phyloP scores from a whole-genome alignment of 2,329 filamentous ascomycete species.

The Aspergillus hiratsukae region DNA sequence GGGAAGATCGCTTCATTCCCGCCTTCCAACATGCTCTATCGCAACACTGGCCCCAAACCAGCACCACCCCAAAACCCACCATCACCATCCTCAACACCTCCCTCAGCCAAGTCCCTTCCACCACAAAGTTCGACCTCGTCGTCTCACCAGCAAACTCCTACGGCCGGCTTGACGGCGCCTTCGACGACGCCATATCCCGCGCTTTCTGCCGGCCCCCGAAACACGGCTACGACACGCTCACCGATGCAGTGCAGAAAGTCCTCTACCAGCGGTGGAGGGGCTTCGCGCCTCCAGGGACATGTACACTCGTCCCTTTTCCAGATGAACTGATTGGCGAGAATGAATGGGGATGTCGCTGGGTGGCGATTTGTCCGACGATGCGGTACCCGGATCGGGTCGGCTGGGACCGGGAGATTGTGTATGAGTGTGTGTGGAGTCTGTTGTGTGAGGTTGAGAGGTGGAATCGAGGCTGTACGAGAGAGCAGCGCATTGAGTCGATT shows the following conservation, averaged over 20 bases:
- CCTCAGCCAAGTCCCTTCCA: conserved; percentile 35
- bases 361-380: conserved; percentile 55
- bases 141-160: conserved; percentile 55
- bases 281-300: conserved; percentile 49
- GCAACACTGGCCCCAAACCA: conserved; percentile 27
- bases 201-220: conserved; percentile 39
- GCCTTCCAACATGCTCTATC: conserved; percentile 39
- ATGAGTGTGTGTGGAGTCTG: conserved; percentile 52
- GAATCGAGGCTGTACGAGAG: conserved; percentile 32
- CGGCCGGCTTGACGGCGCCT: conserved; percentile 51
- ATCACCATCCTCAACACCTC: conserved; percentile 30
- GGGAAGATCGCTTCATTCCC: conserved; percentile 32
- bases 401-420: conserved; percentile 53
- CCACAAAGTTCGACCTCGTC: conserved; percentile 44
- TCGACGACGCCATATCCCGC: conserved; percentile 52
- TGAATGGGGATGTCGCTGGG: conserved; percentile 39
- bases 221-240: conserved; percentile 47
- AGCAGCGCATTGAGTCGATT: conserved; percentile 37
- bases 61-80: conserved; percentile 33
- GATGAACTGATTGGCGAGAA: conserved; percentile 35
- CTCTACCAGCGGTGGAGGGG: conserved; percentile 48
- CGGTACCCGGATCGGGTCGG: conserved; percentile 39
- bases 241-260: conserved; percentile 39
- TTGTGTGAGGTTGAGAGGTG: conserved; percentile 47
- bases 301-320: conserved; percentile 46